Conservation (phyloP, 1,284 basidiomycete genomes). For the Prillingera fragicola region DNA sequence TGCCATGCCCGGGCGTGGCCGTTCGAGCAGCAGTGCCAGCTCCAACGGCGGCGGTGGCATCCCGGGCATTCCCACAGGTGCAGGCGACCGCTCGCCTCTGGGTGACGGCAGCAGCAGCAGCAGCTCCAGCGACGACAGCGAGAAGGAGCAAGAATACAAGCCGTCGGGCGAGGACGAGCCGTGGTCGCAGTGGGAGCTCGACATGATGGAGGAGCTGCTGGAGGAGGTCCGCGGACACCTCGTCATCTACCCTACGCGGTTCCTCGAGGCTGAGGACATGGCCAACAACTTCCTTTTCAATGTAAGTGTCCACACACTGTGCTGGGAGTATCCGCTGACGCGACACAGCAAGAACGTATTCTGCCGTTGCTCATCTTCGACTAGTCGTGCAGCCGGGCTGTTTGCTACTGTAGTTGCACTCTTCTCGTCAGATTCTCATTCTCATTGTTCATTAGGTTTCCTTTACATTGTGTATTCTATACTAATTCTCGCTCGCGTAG, state of each 20-base stretch:
- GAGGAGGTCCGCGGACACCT: constrained; percentile 73
- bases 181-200: constrained; percentile 72
- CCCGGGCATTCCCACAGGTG: not conserved
- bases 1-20: too few relatives aligned
- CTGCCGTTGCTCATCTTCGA: constrained; percentile 49
- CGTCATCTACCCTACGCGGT: constrained; percentile 76
- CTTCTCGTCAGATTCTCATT: too few relatives aligned
- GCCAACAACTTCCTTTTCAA: constrained; percentile 87
- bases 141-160: constrained; percentile 19
- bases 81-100: not conserved
- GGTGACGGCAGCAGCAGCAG: too few relatives aligned
- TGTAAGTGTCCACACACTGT: constrained; percentile 34
- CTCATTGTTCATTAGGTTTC: too few relatives aligned
- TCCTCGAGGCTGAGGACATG: constrained; percentile 78
- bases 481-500: too few relatives aligned
- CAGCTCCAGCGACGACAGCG: constrained; percentile 1
- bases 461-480: too few relatives aligned
- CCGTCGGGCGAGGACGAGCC: constrained; percentile 58
- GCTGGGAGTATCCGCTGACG: constrained; percentile 2
- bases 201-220: constrained; percentile 80
- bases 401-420: too few relatives aligned
- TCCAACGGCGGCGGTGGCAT: not conserved
- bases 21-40: too few relatives aligned
- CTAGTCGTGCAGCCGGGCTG: too few relatives aligned
- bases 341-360: constrained; percentile 56